Base-by-base conservation (phyloP, 805 yeast genomes). In the Candida arabinofermentans region DNA sequence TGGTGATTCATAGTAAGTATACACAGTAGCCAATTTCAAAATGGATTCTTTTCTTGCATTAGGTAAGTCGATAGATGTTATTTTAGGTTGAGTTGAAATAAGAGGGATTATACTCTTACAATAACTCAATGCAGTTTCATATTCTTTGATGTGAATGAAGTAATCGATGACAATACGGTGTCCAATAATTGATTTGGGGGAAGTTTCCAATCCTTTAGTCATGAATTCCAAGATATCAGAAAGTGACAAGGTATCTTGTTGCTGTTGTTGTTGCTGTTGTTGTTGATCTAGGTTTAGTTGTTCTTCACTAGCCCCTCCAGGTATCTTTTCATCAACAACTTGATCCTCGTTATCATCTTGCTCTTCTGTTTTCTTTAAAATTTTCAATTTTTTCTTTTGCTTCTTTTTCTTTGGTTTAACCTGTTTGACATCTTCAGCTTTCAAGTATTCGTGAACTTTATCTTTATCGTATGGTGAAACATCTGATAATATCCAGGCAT, bases 1-100 rank as follows among this genome's bases (percentile, higher is more conserved):
- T 9, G 98, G 99, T 0, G 97, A 85, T 59, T 91, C 96, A 55
- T 81, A 75, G 56, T 86, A 83, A 0, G 95, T 86, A 56, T 89
- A 86, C 1, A 84, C 73, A 0, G 81, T 75, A 0, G 93, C 98
- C 41, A 86, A 68, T 19, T 77, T 70, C 27, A 88, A 72, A 8
- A 83, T 68, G 18, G 86, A 64, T 39, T 80, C 84, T 39, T 71
- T 71, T 49, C 71, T 77, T 1, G 89, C 70, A 47, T 78, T 65
- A 1, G 59, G 57, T 30, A 86, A 66, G 8, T 61, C 56, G 7
- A 73, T 64, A 0, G 82, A 81, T 3, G 76, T 64, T 8, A 64
- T 59, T 37, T 73, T 59, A 16, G 71, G 70, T 5, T 71, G 51
- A 14, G 69, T 70, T 0, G 83, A 77, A 9, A 83, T 66, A 3